Conservation (phyloP, 1,284 basidiomycete genomes). For the Flammula alnicola region DNA sequence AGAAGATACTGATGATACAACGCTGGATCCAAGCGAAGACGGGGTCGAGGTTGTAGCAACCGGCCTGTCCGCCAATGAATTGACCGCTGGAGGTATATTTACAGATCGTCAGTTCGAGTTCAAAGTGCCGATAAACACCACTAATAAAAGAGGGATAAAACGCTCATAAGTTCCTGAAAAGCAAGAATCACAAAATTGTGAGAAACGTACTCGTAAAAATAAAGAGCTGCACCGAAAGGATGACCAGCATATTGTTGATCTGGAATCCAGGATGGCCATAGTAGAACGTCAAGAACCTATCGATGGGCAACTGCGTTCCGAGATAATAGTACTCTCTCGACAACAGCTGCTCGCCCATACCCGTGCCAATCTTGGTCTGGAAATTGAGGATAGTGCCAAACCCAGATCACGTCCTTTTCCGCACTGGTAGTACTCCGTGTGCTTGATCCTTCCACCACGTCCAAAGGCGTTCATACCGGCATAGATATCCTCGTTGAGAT, state of each 20-base stretch:
- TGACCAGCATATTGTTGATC: slow-evolving; percentile 99
- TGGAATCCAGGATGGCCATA: slow-evolving; percentile 99
- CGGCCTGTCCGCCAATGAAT: slow-evolving; percentile 75
- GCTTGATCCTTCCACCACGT: slow-evolving; percentile 97
- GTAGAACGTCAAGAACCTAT: slow-evolving; percentile 99
- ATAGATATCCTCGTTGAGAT: slow-evolving; percentile 99
- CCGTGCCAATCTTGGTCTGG: slow-evolving; percentile 99
- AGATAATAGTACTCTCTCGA: slow-evolving; percentile 99
- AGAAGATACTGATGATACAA: slow-evolving; percentile 94
- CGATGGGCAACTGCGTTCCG: slow-evolving; percentile 97
- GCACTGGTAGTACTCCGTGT: slow-evolving; percentile 98
- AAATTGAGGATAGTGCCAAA: slow-evolving; percentile 99
- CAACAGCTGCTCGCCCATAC: slow-evolving; percentile 99
- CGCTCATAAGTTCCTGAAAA: slow-evolving; percentile 6
- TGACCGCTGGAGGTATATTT: slow-evolving; percentile 73
- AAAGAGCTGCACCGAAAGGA: slow-evolving; percentile 93
- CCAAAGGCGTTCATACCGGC: slow-evolving; percentile 99
- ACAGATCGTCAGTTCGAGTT: slow-evolving; percentile 83
- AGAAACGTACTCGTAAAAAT: slow-evolving; percentile 74
- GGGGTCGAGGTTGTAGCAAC: slow-evolving; percentile 90
- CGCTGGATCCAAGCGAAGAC: slow-evolving; percentile 93
- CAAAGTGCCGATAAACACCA: slow-evolving; percentile 92
- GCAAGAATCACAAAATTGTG: slow-evolving; percentile 5
- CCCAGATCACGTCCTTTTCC: slow-evolving; percentile 99
- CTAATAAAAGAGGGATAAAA: slow-evolving; percentile 44